Evolutionary conservation across 768 basidiomycete genomes (phyloP), one percentile per base, ranked within the genome.

Genomic region (Leccinum obscurum): DNA sequence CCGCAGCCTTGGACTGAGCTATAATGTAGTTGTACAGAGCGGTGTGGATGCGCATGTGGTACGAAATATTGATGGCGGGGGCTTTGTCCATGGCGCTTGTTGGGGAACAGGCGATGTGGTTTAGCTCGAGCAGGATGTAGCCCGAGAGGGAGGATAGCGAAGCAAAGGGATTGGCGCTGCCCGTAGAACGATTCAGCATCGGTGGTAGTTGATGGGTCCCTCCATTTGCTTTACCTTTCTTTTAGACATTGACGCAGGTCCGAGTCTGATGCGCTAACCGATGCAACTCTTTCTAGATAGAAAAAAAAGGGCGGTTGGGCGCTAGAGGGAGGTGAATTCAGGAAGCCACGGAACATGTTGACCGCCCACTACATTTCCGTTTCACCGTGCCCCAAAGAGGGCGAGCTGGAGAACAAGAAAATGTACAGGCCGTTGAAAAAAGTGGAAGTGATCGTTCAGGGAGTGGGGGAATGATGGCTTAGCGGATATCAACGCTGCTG

Each of bases 21-120:
- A 83, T 84, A 69, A 86, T 83, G 83, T 90, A 91, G 77, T 90
- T 89, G 78, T 92, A 91, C 57, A 85, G 85, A n/a, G 89, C 87
- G 20, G 89, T 89, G 72, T 90, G 88, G 44, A 91, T 87, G 60
- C 88, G 88, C 70, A 88, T 84, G 68, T 90, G 89, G 64, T 89
- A 88, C 30, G 76, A 81, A 57, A 88, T 80, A 64, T 90, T 89
- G 65, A 91, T 85, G 13, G 86, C 77, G 37, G 90, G 89, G 6
- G 87, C 84, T 70, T 87, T 89, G 62, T 77, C 73, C 55, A 77
- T 64, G 63, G 80, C 78, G 68, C 86, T 85, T 30, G 83, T 82
- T 30, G 88, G 81, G n/a, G 83, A 83, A 64, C 86, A 86, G 59
- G 90, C 77, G 69, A 91, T 90, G 70, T 91, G 88, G 68, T 90